A percentile compares a stretch with the other conserved stretches of the same genome.
These are phyloP conservation scores for Remersonia thermophila DNA, from an alignment of 2,329 filamentous ascomycete species.

Conservation along the genomic window DNA sequence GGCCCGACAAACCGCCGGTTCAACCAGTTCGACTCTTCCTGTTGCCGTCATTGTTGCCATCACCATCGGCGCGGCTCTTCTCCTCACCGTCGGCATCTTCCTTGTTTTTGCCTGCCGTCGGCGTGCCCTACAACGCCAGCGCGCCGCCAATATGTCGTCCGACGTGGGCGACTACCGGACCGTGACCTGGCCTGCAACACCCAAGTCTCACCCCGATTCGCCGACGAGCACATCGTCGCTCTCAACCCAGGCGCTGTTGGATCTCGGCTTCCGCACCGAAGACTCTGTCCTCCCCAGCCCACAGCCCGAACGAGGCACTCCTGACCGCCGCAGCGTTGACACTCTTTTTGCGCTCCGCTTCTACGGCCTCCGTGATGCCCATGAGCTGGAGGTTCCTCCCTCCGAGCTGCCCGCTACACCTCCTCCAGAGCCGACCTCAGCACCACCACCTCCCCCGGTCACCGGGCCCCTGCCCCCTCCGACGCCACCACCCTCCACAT, in stretches of 20 bases:
- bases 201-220: background rate
- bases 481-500: background rate
- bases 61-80: conserved; percentile 2
- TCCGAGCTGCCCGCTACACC: conserved; percentile 8
- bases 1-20: no score
- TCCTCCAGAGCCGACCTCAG: background rate
- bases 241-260: conserved; percentile 4
- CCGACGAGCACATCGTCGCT: conserved; percentile 5
- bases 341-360: conserved; percentile 10
- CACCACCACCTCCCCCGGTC: no score
- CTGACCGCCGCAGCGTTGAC: conserved; percentile 9
- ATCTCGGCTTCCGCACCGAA: conserved; percentile 2
- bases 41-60: conserved; percentile 1
- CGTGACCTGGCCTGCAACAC: conserved; percentile 1
- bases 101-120: conserved; percentile 5
- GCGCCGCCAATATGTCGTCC: conserved; percentile 3
- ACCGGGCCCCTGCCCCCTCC: background rate
- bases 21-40: background rate
- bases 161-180: conserved; percentile 1
- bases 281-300: background rate
- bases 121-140: conserved; percentile 1
- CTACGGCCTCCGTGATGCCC: conserved; percentile 4
- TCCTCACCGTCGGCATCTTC: conserved; percentile 3
- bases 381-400: background rate
- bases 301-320: background rate